These are phyloP conservation scores for Rostrohypoxylon terebratum DNA, from an alignment of 495 filamentous ascomycete genomes.

Conservation along the genomic window DNA sequence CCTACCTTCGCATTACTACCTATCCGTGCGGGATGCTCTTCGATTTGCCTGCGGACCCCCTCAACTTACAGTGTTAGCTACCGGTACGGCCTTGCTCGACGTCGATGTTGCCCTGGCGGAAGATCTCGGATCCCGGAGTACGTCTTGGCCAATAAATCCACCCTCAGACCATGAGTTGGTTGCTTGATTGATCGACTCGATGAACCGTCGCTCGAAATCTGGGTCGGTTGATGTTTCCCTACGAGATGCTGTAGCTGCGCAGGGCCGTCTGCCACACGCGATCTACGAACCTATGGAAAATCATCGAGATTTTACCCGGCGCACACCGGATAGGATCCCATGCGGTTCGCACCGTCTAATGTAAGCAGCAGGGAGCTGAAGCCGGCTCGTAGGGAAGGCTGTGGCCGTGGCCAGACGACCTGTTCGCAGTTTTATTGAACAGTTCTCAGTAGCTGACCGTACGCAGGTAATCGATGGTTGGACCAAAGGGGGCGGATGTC, in stretches of 20 bases:
- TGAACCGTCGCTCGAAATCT: slow-evolving; percentile 21
- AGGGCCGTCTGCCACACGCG: slow-evolving; percentile 27
- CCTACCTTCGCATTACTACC: slow-evolving; percentile 28
- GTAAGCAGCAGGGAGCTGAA: slow-evolving; percentile 37
- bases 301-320: slow-evolving; percentile 43
- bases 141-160: slow-evolving; percentile 36
- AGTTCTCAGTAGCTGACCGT: slow-evolving; percentile 25
- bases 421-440: slow-evolving; percentile 13
- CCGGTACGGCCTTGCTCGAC: slow-evolving; percentile 5
- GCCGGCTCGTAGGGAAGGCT: slow-evolving; percentile 35
- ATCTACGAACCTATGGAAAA: slow-evolving; percentile 43
- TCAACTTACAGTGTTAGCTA: not conserved
- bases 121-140: slow-evolving; percentile 47
- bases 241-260: not conserved
- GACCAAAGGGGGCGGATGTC: slow-evolving; percentile 27
- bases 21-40: slow-evolving; percentile 30
- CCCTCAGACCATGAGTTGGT: slow-evolving; percentile 34
- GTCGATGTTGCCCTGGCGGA: slow-evolving; percentile 40
- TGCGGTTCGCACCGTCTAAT: slow-evolving; percentile 14
- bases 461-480: slow-evolving; percentile 22
- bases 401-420: slow-evolving; percentile 37
- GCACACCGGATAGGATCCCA: slow-evolving; percentile 16
- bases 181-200: slow-evolving; percentile 42
- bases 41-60: slow-evolving; percentile 4
- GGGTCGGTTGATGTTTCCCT: slow-evolving; percentile 21